Evolutionary conservation across 345 rosid genomes (phyloP).

Genomic region (Mercurialis annua): DNA sequence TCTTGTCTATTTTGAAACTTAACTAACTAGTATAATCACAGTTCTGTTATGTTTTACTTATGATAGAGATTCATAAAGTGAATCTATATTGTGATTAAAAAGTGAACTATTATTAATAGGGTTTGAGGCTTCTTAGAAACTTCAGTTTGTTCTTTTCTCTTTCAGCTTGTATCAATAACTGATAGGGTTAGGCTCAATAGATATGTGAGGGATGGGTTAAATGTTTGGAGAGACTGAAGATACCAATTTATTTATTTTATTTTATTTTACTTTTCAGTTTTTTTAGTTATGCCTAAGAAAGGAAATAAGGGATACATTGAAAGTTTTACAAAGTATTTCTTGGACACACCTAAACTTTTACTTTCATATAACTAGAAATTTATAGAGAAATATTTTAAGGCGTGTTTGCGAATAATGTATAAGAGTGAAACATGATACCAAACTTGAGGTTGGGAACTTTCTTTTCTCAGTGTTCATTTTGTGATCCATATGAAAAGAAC

Average conservation of each 20-base stretch:
- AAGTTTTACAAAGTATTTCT: neutral
- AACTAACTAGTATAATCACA: too few relatives aligned
- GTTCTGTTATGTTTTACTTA: too few relatives aligned
- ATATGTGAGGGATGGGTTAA: neutral
- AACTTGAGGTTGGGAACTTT: too few relatives aligned
- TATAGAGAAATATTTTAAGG: too few relatives aligned
- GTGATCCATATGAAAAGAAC: neutral
- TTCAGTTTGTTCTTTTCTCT: neutral
- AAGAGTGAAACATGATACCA: too few relatives aligned
- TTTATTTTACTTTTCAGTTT: neutral
- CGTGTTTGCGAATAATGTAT: too few relatives aligned
- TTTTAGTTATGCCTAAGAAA: neutral
- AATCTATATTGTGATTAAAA: too few relatives aligned
- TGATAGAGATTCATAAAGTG: too few relatives aligned
- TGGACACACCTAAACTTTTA: neutral
- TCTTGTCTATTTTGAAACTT: too few relatives aligned
- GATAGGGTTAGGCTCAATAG: too few relatives aligned
- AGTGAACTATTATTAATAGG: too few relatives aligned
- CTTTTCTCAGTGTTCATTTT: neutral
- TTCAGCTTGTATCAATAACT: too few relatives aligned
- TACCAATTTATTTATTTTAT: neutral
- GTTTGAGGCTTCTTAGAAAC: neutral
- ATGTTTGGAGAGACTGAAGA: neutral
- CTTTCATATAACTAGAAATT: neutral
- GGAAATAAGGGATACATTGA: neutral